Base-by-base conservation (phyloP, 805 yeast species). In the Phaffomyces thermotolerans region DNA sequence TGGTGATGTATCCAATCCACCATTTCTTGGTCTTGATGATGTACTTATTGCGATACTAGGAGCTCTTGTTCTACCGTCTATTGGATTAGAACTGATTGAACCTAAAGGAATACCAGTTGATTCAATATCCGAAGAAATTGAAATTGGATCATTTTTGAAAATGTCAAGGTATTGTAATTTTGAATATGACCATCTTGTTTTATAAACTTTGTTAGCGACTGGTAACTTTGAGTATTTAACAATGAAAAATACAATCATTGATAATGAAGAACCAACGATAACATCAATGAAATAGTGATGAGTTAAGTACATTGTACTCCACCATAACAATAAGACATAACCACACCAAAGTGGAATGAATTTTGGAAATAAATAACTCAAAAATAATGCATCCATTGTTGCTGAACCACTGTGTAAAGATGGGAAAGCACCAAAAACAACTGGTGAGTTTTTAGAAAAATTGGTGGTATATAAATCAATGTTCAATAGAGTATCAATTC, bases 291-390 rank as follows among this genome's bases (percentile, higher is more conserved):
- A 93, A 63, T 91, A 91, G 66, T 91, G 99, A 65, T 91, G 99
- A 0, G 97, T 91, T 57, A 91, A 73, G 64, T 91, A 91, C 99
- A 91, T 91, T 14, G 98, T 93, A 40, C 93, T 77, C 95, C 96
- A 93, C 98, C 98, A 91, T 53, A 93, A 73, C 95, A 95, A 88
- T 50, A 79, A 67, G n/a, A 88, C 93, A 61, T 91, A 93, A 17
- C 71, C 64, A 60, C 81, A 72, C 72, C 88, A 85, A 7, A 85
- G 47, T 8, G 83, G 79, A 1, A 78, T 70, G 39, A 69, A 69
- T 35, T 66, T 71, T 12, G 98, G 98, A 60, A 90, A 90, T 43
- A 89, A 68, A 69, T 88, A 87, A 42, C 81, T 70, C 57, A 93
- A 69, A 65, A 93, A 93, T 47, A 90, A 68, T 2, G 89, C 95